Base-by-base conservation (phyloP, 1,284 basidiomycete species). In the Coniophora puteana region DNA sequence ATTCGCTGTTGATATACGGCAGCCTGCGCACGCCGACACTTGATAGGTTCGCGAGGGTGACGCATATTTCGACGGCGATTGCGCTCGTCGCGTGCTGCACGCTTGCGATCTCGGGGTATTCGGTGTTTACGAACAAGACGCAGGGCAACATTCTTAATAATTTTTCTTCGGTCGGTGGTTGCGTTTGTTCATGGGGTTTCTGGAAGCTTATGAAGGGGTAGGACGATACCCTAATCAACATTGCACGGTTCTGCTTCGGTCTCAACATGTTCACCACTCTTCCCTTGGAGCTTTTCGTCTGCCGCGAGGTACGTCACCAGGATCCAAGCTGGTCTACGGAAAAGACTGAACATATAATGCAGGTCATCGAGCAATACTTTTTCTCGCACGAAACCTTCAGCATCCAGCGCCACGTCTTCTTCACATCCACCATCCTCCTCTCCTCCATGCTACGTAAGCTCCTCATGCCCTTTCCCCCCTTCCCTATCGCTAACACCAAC, bases 221-320 rank as follows among this genome's bases (percentile, higher is more conserved):
- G 85, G 71, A 76, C 52, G 89, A 94, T 59, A 79, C 83, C 20
- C 55, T 95, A 43, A 93, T 95, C 65, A 95, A 98, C 59, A 74
- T 98, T 40, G 95, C 95, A 5, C 78, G 94, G 17, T 91, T 97
- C 54, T 93, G 89, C 55, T 98, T 99, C 56, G 95, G 95, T 4
- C 65, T 95, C 46, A 99, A 99, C 66, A 99, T 99, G 95, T 95
- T 96, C 54, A 96, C 94, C 1, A 99, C 95, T 0, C 76, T 94
- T 14, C 93, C 93, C 1, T 71, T 97, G 36, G 93, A 97, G 57
- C 72, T 93, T 16, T 96, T 97, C 58, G 93, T 97, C 12, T 96
- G 93, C 56, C 77, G 93, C 67, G 93, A 97, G 72, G 91, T 87
- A 45, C n/a, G 47, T 56, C n/a, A 11, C 30, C 37, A n/a, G n/a